A percentile compares a stretch with the other conserved stretches of the same genome.
These are phyloP conservation scores for Pythium periplocum DNA, from an alignment of 352 stramenopile species.

Conservation along the genomic window DNA sequence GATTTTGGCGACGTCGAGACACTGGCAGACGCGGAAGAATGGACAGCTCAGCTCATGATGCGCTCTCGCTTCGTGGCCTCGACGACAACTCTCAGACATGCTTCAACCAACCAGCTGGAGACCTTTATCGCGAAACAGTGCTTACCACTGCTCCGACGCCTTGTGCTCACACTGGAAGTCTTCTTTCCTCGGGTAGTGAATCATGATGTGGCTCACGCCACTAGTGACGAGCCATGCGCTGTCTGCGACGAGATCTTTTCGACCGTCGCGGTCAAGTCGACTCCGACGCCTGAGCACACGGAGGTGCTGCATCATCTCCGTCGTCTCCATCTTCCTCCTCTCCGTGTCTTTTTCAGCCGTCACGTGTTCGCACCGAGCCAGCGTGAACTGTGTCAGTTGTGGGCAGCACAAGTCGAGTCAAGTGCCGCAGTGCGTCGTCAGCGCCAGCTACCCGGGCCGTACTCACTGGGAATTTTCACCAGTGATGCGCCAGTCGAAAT, in stretches of 20 bases:
- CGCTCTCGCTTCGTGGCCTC: conserved; percentile 27
- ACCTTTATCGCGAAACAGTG: conserved; percentile 36
- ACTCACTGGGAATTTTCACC: background rate
- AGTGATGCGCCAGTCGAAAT: background rate
- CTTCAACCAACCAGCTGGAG: conserved; percentile 19
- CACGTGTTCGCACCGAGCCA: conserved; percentile 57
- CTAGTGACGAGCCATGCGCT: conserved; percentile 27
- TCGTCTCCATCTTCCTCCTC: conserved; percentile 54
- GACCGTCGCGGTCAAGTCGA: background rate
- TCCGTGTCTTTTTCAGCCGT: conserved; percentile 62
- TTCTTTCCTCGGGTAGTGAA: conserved; percentile 27
- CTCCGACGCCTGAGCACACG: background rate
- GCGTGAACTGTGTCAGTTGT: conserved; percentile 61
- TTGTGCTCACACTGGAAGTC: conserved; percentile 56
- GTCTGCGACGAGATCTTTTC: conserved; percentile 63
- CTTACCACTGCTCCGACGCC: conserved; percentile 50
- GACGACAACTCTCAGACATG: too few relatives aligned
- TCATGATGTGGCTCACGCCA: conserved; percentile 3
- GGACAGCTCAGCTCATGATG: conserved; percentile 42
- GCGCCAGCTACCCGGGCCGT: conserved; percentile 21
- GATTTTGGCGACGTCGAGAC: conserved; percentile 57
- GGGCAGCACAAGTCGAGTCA: conserved; percentile 64
- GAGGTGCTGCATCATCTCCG: conserved; percentile 19
- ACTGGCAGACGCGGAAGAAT: conserved; percentile 46
- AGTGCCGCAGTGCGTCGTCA: conserved; percentile 48